Evolutionary conservation across 106 monocot genomes (phyloP).

Genomic region (Dioscorea zingiberensis): DNA sequence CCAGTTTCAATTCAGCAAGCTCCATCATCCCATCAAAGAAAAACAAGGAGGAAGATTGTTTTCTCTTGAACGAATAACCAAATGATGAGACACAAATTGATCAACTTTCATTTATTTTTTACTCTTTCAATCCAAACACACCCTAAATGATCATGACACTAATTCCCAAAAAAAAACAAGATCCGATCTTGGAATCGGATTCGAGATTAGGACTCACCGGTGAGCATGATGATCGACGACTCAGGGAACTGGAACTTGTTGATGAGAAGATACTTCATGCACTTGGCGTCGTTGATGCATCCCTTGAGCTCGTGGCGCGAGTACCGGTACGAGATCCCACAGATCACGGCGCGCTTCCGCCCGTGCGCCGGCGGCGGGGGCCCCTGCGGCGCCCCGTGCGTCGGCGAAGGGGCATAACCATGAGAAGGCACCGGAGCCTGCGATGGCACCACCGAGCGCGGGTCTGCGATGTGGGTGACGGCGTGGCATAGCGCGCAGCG

Average conservation of each 20-base stretch:
- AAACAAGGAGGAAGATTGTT: no score
- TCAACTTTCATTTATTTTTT: no score
- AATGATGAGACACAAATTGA: no score
- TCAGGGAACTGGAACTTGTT: constrained; percentile 50
- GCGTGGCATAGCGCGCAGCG: constrained; percentile 54
- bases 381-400: constrained; percentile 4
- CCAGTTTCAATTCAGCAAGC: no score
- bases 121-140: no score
- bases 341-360: constrained; percentile 57
- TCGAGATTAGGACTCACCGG: constrained; percentile 23
- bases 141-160: no score
- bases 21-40: no score
- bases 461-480: constrained; percentile 34
- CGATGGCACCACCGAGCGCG: not conserved
- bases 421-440: not conserved
- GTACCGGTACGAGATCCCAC: constrained; percentile 54
- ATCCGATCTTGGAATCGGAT: no score
- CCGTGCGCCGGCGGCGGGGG: constrained; percentile 32
- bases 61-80: no score
- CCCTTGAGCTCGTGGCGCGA: constrained; percentile 56
- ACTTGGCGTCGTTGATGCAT: constrained; percentile 65
- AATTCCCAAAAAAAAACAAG: no score
- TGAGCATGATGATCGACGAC: constrained; percentile 58
- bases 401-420: not conserved
- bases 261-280: constrained; percentile 59